Base-by-base conservation (phyloP, 345 rosid species). In the Corchorus capsularis region DNA sequence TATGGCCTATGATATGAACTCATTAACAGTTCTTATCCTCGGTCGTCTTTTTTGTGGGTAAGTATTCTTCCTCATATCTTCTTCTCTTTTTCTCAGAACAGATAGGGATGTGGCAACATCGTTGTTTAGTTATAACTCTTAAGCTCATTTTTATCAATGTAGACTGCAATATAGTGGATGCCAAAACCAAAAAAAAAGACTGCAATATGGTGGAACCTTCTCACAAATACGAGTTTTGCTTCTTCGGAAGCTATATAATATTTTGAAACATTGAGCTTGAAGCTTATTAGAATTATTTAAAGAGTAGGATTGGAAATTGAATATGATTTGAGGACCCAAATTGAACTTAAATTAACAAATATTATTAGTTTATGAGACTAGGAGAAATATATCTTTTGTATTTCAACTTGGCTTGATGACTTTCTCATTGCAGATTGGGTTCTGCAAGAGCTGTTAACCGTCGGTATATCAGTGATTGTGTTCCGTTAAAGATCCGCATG, bases 391-490 rank as follows among this genome's bases (percentile, higher is more conserved):
- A 47, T 62, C 0, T 17, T 61, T 52, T 45, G 27, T 70, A 45
- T 70, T 32, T 3, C 43, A 45, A 54, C 13, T 50, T 41, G 46
- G 46, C 74, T 75, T 82, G 67, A 80, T 19, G 52, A 50, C 14
- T 10, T 70, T 74, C 19, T 66, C 22, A 62, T 53, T 86, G 80
- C 91, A 96, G 99, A 81, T 86, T 96, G 6, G 99, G 98, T 67
- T 96, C 99, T 82, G 98, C 99, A 45, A 91, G 98, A 88, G 98
- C 99, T 82, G 99, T 96, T 71, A 96, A 96, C 82, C 79, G 99
- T 74, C 93, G 98, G 46, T 96, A 94, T 80, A 96, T 96, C 79
- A 96, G 99, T 77, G 98, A 96, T 65, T 94, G 98, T 78, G 99
- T 94, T 63, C 98, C 99, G 19, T 81, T 90, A 69, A 91, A 85